These are phyloP conservation scores for Starmerella floricola DNA, from an alignment of 805 yeast species.

Conservation along the genomic window DNA sequence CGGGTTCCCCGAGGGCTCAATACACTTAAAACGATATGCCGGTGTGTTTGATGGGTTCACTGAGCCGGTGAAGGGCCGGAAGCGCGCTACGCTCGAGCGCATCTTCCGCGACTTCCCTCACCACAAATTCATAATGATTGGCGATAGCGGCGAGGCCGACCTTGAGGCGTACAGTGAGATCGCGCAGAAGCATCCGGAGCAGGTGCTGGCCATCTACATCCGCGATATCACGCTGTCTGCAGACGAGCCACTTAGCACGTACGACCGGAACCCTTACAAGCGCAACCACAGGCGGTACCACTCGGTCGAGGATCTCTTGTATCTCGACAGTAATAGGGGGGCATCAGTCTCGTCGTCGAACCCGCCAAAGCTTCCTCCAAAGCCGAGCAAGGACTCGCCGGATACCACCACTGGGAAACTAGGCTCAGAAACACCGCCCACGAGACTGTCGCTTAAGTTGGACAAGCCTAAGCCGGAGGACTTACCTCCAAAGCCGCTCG, in stretches of 20 bases:
- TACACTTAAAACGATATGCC: constrained; percentile 74
- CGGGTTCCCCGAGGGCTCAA: constrained; percentile 63
- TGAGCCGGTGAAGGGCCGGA: constrained; percentile 78
- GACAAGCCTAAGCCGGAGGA: too few relatives aligned
- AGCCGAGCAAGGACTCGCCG: background rate
- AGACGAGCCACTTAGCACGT: constrained; percentile 17
- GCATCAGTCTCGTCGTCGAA: background rate
- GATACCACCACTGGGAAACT: background rate
- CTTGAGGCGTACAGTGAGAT: constrained; percentile 76
- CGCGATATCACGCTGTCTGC: constrained; percentile 47
- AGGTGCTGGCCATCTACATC: constrained; percentile 63
- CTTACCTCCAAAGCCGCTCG: too few relatives aligned
- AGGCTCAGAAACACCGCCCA: too few relatives aligned
- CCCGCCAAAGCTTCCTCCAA: constrained; percentile 3
- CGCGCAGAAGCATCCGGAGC: constrained; percentile 49
- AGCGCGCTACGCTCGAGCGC: constrained; percentile 49
- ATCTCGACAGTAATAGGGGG: background rate
- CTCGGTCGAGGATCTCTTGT: constrained; percentile 5
- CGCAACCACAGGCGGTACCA: constrained; percentile 4
- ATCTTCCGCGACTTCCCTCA: constrained; percentile 62
- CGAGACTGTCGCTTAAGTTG: too few relatives aligned
- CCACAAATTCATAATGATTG: constrained; percentile 70
- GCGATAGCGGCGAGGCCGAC: constrained; percentile 94
- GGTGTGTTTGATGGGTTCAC: constrained; percentile 73
- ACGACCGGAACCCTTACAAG: background rate